phyloP scores from a whole-genome alignment of 2,329 filamentous ascomycete species.

The Neonectria faginata region DNA sequence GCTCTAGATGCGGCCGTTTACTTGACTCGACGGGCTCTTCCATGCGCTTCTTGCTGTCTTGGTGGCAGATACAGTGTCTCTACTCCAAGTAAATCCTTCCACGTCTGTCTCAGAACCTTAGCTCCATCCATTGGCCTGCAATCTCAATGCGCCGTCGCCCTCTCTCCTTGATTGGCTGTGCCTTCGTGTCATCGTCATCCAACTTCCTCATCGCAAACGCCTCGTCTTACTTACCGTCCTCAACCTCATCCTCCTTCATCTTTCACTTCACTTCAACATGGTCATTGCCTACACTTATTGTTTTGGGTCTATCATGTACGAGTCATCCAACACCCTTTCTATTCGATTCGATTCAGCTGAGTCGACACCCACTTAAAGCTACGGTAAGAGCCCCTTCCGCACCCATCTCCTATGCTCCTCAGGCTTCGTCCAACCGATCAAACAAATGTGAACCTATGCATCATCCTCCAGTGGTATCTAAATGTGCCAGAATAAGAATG shows the following conservation, averaged over 20 bases:
- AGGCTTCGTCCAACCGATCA: background rate
- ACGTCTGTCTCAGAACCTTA: background rate
- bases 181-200: slow-evolving; percentile 1
- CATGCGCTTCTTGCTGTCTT: background rate
- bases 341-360: slow-evolving; percentile 9
- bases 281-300: slow-evolving; percentile 14
- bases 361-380: slow-evolving; percentile 2
- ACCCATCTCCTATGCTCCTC: background rate
- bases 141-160: slow-evolving; percentile 18
- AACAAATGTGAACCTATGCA: background rate
- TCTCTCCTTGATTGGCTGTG: slow-evolving; percentile 12
- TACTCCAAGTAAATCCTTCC: background rate
- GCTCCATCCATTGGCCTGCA: slow-evolving; percentile 9
- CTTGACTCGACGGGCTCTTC: slow-evolving; percentile 2
- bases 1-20: slow-evolving; percentile 4
- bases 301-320: slow-evolving; percentile 9
- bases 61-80: background rate
- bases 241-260: slow-evolving; percentile 6
- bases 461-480: slow-evolving; percentile 5
- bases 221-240: background rate
- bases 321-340: slow-evolving; percentile 14
- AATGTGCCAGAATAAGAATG: slow-evolving; percentile 3
- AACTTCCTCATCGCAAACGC: background rate
- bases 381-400: slow-evolving; percentile 1
- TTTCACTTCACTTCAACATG: slow-evolving; percentile 6